Percentiles rank a stretch among this genome's conserved stretches.
Evolutionary conservation across 768 basidiomycete genomes (phyloP).

Genomic region (Termitomyces sp.): DNA sequence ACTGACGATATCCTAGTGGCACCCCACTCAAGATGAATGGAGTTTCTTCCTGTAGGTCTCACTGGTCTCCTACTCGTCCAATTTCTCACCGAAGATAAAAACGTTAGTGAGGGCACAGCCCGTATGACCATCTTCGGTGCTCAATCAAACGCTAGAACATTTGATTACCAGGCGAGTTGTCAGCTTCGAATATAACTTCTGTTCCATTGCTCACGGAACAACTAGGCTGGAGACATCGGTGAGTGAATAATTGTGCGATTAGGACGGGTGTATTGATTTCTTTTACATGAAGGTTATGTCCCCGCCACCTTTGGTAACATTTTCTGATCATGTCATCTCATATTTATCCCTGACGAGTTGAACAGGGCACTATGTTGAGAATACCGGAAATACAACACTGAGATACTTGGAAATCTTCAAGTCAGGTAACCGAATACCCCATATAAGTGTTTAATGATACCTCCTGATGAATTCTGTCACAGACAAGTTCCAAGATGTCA

Average conservation of each 20-base stretch:
- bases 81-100: background rate
- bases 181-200: background rate
- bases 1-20: slow-evolving; percentile 46
- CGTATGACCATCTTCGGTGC: slow-evolving; percentile 59
- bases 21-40: slow-evolving; percentile 69
- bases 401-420: slow-evolving; percentile 48
- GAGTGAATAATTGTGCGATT: slow-evolving; percentile 8
- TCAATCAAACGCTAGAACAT: slow-evolving; percentile 50
- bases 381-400: slow-evolving; percentile 46
- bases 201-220: background rate
- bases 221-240: slow-evolving; percentile 57
- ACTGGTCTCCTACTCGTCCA: background rate
- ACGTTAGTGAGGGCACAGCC: slow-evolving; percentile 43
- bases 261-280: slow-evolving; percentile 1
- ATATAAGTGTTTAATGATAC: background rate
- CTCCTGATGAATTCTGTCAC: background rate
- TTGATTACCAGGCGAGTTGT: slow-evolving; percentile 46
- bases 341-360: background rate
- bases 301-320: slow-evolving; percentile 50
- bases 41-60: slow-evolving; percentile 48
- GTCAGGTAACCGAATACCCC: slow-evolving; percentile 23
- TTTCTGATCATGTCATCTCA: background rate
- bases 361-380: slow-evolving; percentile 52
- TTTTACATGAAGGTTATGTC: slow-evolving; percentile 40
- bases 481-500: slow-evolving; percentile 34